Evolutionary conservation across 371 early-diverging fungal species (phyloP).

Genomic region (Sporodiniella umbellata): DNA sequence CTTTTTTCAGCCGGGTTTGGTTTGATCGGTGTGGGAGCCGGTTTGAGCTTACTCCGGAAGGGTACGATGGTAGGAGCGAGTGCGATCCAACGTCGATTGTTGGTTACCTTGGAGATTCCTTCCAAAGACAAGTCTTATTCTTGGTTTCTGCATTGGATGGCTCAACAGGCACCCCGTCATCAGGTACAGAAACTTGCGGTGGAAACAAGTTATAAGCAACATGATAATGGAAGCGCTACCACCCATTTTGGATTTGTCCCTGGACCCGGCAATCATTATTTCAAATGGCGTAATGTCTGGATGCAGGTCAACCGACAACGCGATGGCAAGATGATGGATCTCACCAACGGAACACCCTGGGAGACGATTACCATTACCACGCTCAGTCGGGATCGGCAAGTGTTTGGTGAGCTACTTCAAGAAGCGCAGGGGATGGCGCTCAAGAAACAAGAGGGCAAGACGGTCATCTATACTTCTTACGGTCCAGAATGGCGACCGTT

Average conservation of each 20-base stretch:
- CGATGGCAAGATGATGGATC: constrained; percentile 86
- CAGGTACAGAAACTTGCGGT: constrained; percentile 80
- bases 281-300: constrained; percentile 82
- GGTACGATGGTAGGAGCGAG: constrained; percentile 67
- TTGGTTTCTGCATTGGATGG: constrained; percentile 95
- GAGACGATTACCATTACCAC: constrained; percentile 95
- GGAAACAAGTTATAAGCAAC: constrained; percentile 82
- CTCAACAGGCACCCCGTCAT: constrained; percentile 56
- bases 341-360: constrained; percentile 87
- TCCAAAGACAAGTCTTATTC: constrained; percentile 89
- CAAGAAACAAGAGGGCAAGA: constrained; percentile 88
- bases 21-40: constrained; percentile 87
- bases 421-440: constrained; percentile 85
- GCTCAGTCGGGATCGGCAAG: constrained; percentile 70
- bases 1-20: constrained; percentile 96
- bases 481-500: constrained; percentile 98
- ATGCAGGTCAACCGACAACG: constrained; percentile 85
- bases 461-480: constrained; percentile 91
- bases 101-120: constrained; percentile 93
- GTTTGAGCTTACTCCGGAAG: constrained; percentile 74
- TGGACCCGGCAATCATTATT: constrained; percentile 89
- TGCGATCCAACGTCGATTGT: constrained; percentile 69
- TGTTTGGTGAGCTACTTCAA: constrained; percentile 74
- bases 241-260: constrained; percentile 88
- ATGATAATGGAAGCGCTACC: constrained; percentile 87